These are phyloP conservation scores for Hortaea sp. DNA, from an alignment of 2,329 filamentous ascomycete species.

Conservation along the genomic window DNA sequence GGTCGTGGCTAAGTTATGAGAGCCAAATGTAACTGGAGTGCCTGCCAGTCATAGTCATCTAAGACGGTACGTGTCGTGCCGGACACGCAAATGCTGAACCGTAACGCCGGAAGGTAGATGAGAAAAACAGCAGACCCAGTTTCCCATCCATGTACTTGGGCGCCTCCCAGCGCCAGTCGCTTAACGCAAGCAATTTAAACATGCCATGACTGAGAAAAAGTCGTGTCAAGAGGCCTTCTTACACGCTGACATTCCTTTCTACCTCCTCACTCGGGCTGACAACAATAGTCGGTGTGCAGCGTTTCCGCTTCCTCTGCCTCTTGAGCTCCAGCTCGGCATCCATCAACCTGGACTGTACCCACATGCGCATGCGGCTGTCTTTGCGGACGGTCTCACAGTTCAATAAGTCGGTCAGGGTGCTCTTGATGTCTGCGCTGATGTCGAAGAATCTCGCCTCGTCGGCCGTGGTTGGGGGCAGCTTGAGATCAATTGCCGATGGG, in stretches of 20 bases:
- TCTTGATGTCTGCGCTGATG: slow-evolving; percentile 45
- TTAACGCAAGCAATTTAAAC: neutral
- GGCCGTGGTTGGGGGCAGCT: neutral
- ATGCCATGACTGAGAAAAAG: neutral
- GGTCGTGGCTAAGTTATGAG: neutral
- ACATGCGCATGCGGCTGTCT: slow-evolving; percentile 37
- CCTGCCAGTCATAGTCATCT: neutral
- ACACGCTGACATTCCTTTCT: neutral
- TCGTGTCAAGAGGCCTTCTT: neutral
- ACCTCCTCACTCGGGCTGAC: slow-evolving; percentile 3
- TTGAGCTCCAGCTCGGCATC: slow-evolving; percentile 43
- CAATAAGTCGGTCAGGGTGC: slow-evolving; percentile 43
- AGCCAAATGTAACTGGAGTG: neutral
- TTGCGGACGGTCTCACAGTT: slow-evolving; percentile 42
- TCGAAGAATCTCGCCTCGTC: slow-evolving; percentile 33
- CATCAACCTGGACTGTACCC: slow-evolving; percentile 45
- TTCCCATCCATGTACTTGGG: neutral
- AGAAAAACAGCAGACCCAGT: too few relatives aligned
- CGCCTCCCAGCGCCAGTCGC: slow-evolving; percentile 2
- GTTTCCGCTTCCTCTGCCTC: slow-evolving; percentile 21
- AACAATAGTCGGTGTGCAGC: slow-evolving; percentile 11
- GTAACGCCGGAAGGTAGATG: too few relatives aligned
- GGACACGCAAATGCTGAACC: too few relatives aligned
- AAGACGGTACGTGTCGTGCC: too few relatives aligned
- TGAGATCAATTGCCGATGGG: neutral